phyloP scores from a whole-genome alignment of 345 rosid genomes.

The Trapa bicornis region DNA sequence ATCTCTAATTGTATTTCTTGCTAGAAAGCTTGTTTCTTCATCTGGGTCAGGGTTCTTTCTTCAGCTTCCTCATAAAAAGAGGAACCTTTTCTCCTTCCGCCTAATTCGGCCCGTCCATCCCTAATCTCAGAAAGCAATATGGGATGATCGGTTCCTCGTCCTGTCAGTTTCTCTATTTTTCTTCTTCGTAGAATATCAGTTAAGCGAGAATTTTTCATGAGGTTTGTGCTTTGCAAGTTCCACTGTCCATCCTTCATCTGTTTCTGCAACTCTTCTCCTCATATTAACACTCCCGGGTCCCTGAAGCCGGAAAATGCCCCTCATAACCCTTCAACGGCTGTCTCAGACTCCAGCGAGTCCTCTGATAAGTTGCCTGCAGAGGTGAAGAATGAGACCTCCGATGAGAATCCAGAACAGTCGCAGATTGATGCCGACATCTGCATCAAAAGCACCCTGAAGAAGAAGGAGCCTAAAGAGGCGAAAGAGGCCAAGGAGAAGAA shows the following conservation, averaged over 20 bases:
- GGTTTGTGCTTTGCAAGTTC: slow-evolving; percentile 57
- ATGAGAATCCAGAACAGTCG: slow-evolving; percentile 12
- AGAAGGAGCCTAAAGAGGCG: slow-evolving; percentile 10
- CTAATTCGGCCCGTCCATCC: too few species aligned
- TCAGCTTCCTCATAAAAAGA: not conserved
- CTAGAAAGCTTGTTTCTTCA: not conserved
- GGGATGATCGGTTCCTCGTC: slow-evolving; percentile 2
- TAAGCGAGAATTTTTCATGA: slow-evolving; percentile 29
- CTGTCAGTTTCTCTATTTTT: not conserved
- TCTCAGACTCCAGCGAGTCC: slow-evolving; percentile 17
- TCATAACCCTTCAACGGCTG: slow-evolving; percentile 16
- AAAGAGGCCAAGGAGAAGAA: slow-evolving; percentile 9
- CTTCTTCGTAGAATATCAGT: slow-evolving; percentile 3
- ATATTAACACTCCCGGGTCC: slow-evolving; percentile 35
- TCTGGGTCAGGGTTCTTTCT: slow-evolving; percentile 5
- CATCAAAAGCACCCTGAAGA: slow-evolving; percentile 41
- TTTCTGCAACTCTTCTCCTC: slow-evolving; percentile 62
- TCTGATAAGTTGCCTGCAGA: slow-evolving; percentile 22
- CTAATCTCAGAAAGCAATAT: not conserved
- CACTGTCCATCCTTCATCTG: slow-evolving; percentile 56
- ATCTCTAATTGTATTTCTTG: not conserved
- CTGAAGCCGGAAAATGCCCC: slow-evolving; percentile 42
- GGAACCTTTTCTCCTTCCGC: not conserved
- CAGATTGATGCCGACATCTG: slow-evolving; percentile 11
- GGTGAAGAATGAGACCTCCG: slow-evolving; percentile 20